A percentile compares a stretch with the other conserved stretches of the same genome.
phyloP scores from a whole-genome alignment of 2,329 filamentous ascomycete species.

The Colletotrichum godetiae region DNA sequence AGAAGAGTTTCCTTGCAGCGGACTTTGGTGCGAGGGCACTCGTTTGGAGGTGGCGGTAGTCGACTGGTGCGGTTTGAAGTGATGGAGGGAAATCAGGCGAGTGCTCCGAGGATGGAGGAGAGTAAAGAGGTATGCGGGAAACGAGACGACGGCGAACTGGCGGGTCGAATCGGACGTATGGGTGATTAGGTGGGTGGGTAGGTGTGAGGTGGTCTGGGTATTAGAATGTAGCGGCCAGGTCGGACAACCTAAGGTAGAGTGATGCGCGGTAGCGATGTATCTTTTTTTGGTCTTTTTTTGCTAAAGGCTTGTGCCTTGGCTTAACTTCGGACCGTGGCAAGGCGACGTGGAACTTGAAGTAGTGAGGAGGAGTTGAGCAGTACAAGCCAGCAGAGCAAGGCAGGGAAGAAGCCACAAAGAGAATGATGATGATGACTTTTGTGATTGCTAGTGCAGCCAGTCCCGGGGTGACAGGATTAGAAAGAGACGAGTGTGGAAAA shows the following conservation, averaged over 20 bases:
- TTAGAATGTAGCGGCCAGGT: not conserved
- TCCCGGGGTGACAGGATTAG: slow-evolving; percentile 15
- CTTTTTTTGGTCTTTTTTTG: not conserved
- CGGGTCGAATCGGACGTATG: slow-evolving; percentile 30
- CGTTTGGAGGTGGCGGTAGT: slow-evolving; percentile 15
- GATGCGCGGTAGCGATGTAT: not conserved
- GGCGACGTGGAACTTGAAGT: not conserved
- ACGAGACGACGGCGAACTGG: slow-evolving; percentile 31
- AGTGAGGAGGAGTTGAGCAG: not conserved
- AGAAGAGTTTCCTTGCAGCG: not conserved
- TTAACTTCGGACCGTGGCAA: slow-evolving; percentile 15
- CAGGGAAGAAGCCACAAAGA: slow-evolving; percentile 29
- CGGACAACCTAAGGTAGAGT: not conserved
- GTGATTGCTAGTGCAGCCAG: slow-evolving; percentile 24
- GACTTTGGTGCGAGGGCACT: not conserved
- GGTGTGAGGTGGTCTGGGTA: not conserved
- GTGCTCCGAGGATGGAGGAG: not conserved
- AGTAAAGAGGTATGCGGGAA: slow-evolving; percentile 9
- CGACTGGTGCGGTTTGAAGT: slow-evolving; percentile 30
- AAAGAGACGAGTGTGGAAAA: slow-evolving; percentile 5
- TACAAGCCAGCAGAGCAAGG: not conserved
- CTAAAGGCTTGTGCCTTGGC: not conserved
- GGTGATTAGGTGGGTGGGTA: too few species aligned
- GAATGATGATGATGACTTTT: slow-evolving; percentile 33
- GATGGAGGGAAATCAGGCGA: slow-evolving; percentile 6